Evolutionary conservation across 257 asterid genomes (phyloP), one percentile per base, ranked within the genome.

Genomic region (Scutellaria barbata): DNA sequence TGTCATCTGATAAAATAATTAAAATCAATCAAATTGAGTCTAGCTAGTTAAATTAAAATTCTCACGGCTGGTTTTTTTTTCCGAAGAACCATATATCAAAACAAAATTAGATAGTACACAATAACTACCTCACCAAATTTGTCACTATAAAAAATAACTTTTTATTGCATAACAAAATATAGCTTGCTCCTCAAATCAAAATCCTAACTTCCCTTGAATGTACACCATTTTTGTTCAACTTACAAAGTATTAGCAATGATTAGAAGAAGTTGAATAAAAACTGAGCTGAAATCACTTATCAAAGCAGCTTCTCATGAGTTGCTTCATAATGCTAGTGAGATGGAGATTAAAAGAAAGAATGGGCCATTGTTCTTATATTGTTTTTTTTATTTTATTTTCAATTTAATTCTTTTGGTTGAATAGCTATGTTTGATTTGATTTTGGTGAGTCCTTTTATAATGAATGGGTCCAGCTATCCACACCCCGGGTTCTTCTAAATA

Each of bases 201-300:
- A 43, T 2, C 48, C 48, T 43, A 43, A 43, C n/a, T 43, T 8
- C 48, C 35, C 35, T 2, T 30, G 35, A 30, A 30, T 0, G 5
- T 3, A 30, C 35, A 30, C 3, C 35, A 30, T 30, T 30, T 30
- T 30, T 30, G 5, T 30, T 43, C 48, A 2, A 46, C 16, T 51
- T 5, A 74, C 35, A 72, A 20, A 6, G 1, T 39, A 42, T 39
- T 65, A 13, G 62, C 43, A 61, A 80, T 47, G 7, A n/a, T 57
- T 16, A 77, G 41, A 39, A 74, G 13, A 46, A 59, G 37, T 13
- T 50, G 14, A 30, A 71, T 53, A 5, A 75, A 41, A 3, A 48
- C 70, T 3, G 74, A 10, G 61, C 87, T 85, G 10, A 82, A n/a
- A 0, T 76, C 59, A 1, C 50, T 63, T 25, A 82, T 68, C 20